Base-by-base conservation (phyloP, 2,329 filamentous ascomycete species). In the Blastomyces gilchristii region DNA sequence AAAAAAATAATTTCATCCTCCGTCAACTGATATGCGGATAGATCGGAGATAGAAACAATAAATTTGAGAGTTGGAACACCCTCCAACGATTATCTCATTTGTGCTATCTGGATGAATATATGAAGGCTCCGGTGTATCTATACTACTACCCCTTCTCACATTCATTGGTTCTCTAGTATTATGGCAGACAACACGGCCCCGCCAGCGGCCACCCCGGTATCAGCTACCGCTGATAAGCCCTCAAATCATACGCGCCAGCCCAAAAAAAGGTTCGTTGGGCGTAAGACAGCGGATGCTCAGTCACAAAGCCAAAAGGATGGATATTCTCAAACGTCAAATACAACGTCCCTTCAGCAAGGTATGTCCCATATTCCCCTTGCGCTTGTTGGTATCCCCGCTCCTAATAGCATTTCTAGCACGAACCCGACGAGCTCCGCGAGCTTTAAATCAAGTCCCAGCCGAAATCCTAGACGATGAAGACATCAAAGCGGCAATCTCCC, bases 201-300 rank as follows among this genome's bases (percentile, higher is more conserved):
- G 45, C 45, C 43, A 18, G 5, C 18, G 53, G 34, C 39, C 31
- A 45, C 11, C 39, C 58, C 43, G 43, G 25, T 16, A 11, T 34
- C 43, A 49, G 37, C 58, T 14, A 14, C 18, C 45, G 25, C 43
- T 16, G 37, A 58, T 43, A 58, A 58, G 54, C 37, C 54, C n/a
- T 12, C 25, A 11, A 58, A 58, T 58, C 37, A 41, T 25, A 65
- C 80, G 76, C 74, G 82, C 81, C 88, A 93, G 70, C 94, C 94
- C 28, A 96, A 90, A 80, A 92, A 93, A 76, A 85, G 93, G 63
- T 99, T 99, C 69, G 88, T 99, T 22, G 94, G 94, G 39, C 83
- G 91, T 68, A 85, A 87, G 69, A 84, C 89, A 28, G 90, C 89
- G 9, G 77, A 79, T 52, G 72, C 76, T 25, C 75, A 77, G 66